Base-by-base conservation (phyloP, 768 basidiomycete species). In the Russula emetica region DNA sequence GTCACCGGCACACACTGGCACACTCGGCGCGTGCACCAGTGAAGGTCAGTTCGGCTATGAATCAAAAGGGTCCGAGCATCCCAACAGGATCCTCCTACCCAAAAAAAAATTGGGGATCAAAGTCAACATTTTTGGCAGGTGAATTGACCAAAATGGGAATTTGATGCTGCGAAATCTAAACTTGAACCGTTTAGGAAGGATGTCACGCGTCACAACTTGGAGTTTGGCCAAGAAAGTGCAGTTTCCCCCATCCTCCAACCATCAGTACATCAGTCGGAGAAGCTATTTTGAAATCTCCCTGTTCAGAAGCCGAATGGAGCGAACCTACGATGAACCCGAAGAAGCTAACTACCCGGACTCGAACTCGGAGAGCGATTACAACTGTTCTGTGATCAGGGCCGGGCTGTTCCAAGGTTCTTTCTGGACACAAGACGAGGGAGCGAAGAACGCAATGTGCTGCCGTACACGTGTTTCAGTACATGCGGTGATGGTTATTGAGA, bases 211-310 rank as follows among this genome's bases (percentile, higher is more conserved):
- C 44, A 58, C 56, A 13, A 11, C 11, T 28, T 52, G 9, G 50
- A 28, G 28, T 24, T 24, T 26, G 18, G 24, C 22, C 54, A 24
- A 38, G 22, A 3, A 36, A 54, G n/a, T 11, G 22, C 24, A 40
- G 30, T 11, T 55, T 38, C 9, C 32, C 36, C 36, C 22, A 2
- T 36, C 22, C 53, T 18, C 22, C 16, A 42, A 18, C 40, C 50
- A 63, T 58, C 56, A 44, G 50, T 58, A 26, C 40, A 63, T 58
- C 56, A 44, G 50, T 45, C 62, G 44, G 38, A 60, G 40, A 61
- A 61, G 60, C 52, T 45, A 18, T 32, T 30, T 36, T 38, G 52
- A 36, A 20, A 14, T 13, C 28, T 28, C 34, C 24, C 1, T 49
- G 16, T 13, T 20, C 16, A 63, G 56, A 54, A 59, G 26, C 16